Conservation (phyloP, 2,329 filamentous ascomycete species). For the Nannizzia gypsea region DNA sequence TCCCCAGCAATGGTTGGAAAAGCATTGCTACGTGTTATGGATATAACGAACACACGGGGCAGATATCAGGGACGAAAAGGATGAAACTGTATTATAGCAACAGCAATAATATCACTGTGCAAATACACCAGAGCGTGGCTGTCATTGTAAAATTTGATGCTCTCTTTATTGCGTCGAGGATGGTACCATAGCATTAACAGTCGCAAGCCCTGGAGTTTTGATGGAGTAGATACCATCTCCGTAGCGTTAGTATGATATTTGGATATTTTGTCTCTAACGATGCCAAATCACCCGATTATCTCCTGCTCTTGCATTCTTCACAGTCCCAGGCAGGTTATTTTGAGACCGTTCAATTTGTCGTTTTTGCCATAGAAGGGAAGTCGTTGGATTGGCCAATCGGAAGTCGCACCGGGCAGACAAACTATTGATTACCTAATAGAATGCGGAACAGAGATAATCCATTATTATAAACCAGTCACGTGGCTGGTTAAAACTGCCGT, state of each 20-base stretch:
- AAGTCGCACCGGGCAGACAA: neutral
- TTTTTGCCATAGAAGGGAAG: neutral
- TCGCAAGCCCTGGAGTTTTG: no score
- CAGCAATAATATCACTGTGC: neutral
- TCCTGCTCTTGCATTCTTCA: no score
- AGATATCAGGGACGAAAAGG: neutral
- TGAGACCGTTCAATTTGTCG: no score
- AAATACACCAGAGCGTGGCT: no score
- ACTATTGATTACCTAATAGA: neutral
- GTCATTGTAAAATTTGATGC: no score
- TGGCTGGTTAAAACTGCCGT: conserved; percentile 9
- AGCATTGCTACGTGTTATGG: neutral
- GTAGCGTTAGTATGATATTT: no score
- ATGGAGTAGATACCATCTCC: no score
- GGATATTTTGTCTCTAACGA: no score
- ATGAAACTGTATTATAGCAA: neutral
- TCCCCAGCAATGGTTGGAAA: neutral
- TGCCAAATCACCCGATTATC: no score
- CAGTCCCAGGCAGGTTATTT: no score
- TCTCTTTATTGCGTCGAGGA: no score
- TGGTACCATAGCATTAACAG: no score
- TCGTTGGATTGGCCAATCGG: neutral
- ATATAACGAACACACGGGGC: neutral
- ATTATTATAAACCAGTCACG: neutral
- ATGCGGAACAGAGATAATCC: neutral